phyloP scores from a whole-genome alignment of 2,329 filamentous ascomycete genomes.

The Stachybotrys echinatus region DNA sequence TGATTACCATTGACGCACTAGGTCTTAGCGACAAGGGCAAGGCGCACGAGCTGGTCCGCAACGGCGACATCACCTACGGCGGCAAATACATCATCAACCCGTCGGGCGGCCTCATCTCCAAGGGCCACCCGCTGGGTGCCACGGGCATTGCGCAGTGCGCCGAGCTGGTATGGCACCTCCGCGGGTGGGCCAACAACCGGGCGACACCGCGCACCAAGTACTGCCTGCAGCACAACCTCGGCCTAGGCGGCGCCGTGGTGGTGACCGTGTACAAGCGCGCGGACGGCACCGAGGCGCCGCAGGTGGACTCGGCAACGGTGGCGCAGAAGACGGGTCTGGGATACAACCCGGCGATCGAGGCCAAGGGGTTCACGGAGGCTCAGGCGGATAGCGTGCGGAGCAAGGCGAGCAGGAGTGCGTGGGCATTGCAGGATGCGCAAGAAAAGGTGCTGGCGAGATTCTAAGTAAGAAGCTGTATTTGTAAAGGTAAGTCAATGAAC shows the following conservation, averaged over 20 bases:
- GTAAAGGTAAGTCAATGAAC: background rate
- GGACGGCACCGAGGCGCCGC: constrained; percentile 62
- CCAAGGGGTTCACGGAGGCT: constrained; percentile 77
- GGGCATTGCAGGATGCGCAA: constrained; percentile 66
- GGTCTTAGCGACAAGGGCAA: constrained; percentile 74
- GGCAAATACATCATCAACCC: constrained; percentile 83
- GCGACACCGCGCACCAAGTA: constrained; percentile 61
- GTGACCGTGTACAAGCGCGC: constrained; percentile 84
- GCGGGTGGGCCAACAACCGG: constrained; percentile 94
- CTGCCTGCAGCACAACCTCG: constrained; percentile 88
- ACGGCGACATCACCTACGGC: constrained; percentile 88
- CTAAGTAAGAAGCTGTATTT: too few relatives aligned
- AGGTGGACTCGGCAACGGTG: constrained; percentile 58
- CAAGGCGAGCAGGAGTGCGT: constrained; percentile 58
- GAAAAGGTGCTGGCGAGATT: constrained; percentile 34
- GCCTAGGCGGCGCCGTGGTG: constrained; percentile 84
- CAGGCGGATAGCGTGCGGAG: constrained; percentile 70
- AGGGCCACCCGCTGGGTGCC: constrained; percentile 90
- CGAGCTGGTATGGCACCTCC: constrained; percentile 90
- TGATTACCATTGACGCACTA: constrained; percentile 83
- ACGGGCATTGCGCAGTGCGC: constrained; percentile 95
- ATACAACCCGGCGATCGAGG: constrained; percentile 88
- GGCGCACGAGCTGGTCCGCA: constrained; percentile 84
- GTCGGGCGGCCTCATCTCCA: constrained; percentile 89
- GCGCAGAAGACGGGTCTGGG: constrained; percentile 65